A percentile compares a stretch with the other conserved stretches of the same genome.
These are phyloP conservation scores for Calvatia gigantea DNA, from an alignment of 768 basidiomycete species.

Conservation along the genomic window DNA sequence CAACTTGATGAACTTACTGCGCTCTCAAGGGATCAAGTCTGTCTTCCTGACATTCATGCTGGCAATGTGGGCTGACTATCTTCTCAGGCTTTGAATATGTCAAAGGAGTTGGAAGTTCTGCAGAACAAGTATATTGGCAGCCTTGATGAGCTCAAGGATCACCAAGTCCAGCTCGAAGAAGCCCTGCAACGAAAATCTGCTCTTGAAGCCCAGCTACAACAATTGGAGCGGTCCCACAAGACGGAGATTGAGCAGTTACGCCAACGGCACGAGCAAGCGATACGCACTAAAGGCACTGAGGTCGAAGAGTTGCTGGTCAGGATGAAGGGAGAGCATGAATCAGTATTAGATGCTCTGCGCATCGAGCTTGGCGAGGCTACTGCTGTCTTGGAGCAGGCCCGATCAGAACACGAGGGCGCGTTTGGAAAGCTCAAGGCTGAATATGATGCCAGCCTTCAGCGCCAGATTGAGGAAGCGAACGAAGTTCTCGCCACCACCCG, in stretches of 20 bases:
- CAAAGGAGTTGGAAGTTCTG: conserved; percentile 76
- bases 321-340: conserved; percentile 39
- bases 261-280: conserved; percentile 42
- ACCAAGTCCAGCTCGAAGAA: conserved; percentile 51
- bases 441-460: conserved; percentile 52
- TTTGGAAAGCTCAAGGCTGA: conserved; percentile 54
- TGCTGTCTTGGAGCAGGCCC: conserved; percentile 40
- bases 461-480: conserved; percentile 53
- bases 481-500: conserved; percentile 42
- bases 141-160: conserved; percentile 22
- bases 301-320: neutral
- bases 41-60: conserved; percentile 13
- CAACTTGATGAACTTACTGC: conserved; percentile 81
- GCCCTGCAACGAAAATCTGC: conserved; percentile 55
- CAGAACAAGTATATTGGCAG: conserved; percentile 45
- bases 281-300: conserved; percentile 26
- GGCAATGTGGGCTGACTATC: conserved; percentile 1
- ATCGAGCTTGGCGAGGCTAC: conserved; percentile 42
- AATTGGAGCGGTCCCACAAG: conserved; percentile 47
- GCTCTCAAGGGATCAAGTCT: conserved; percentile 82
- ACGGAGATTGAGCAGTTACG: conserved; percentile 46
- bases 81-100: conserved; percentile 77
- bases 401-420: conserved; percentile 55
- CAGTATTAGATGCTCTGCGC: conserved; percentile 33
- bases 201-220: conserved; percentile 46